A percentile compares a stretch with the other conserved stretches of the same genome.
phyloP scores from a whole-genome alignment of 345 rosid genomes.

The Gossypium rotundifolium region DNA sequence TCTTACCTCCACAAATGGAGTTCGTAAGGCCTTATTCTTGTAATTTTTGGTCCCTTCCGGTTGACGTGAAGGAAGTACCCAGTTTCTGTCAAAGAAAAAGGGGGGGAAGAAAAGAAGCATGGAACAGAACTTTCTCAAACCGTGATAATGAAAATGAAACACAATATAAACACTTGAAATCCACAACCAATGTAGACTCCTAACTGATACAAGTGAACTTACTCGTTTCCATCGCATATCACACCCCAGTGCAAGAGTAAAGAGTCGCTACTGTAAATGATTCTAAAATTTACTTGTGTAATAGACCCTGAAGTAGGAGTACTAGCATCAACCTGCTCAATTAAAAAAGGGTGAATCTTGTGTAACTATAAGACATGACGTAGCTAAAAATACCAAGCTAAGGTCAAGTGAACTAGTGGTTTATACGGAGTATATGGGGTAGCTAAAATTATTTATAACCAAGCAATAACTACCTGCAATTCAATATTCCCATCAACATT shows the following conservation, averaged over 20 bases:
- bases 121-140: slow-evolving; percentile 5
- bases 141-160: neutral
- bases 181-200: slow-evolving; percentile 3
- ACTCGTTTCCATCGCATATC: slow-evolving; percentile 59
- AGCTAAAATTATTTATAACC: neutral
- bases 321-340: slow-evolving; percentile 60
- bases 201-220: slow-evolving; percentile 26
- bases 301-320: slow-evolving; percentile 32
- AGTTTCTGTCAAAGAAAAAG: slow-evolving; percentile 45
- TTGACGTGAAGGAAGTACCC: slow-evolving; percentile 72
- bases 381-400: neutral
- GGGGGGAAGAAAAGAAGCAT: neutral
- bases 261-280: slow-evolving; percentile 48
- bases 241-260: slow-evolving; percentile 93
- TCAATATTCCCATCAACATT: slow-evolving; percentile 69
- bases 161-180: neutral
- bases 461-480: slow-evolving; percentile 51
- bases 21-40: slow-evolving; percentile 89
- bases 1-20: slow-evolving; percentile 76
- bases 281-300: slow-evolving; percentile 52
- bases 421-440: slow-evolving; percentile 1
- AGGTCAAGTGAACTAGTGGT: slow-evolving; percentile 4
- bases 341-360: slow-evolving; percentile 16
- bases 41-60: slow-evolving; percentile 77
- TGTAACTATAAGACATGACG: slow-evolving; percentile 12